Conservation (phyloP, 441 rosid species). For the Populus hybrid region DNA sequence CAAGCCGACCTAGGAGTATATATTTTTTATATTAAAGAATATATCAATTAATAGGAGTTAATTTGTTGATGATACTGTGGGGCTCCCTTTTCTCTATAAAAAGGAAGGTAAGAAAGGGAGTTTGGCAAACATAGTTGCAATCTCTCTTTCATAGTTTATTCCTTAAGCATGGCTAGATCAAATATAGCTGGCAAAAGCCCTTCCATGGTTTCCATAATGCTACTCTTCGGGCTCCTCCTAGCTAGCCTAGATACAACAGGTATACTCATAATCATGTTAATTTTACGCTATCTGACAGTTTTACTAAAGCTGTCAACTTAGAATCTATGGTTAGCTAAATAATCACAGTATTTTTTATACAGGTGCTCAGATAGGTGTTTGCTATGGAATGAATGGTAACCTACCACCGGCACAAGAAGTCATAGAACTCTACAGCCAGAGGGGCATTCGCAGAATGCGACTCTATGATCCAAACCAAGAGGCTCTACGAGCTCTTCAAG, state of each 20-base stretch:
- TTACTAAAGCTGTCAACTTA: too few relatives aligned
- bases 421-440: conserved; percentile 38
- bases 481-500: conserved; percentile 23
- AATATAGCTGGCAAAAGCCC: background rate
- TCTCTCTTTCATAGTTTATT: background rate
- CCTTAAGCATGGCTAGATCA: conserved; percentile 13
- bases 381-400: conserved; percentile 47
- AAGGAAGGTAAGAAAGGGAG: background rate
- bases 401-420: conserved; percentile 42
- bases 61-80: too few relatives aligned
- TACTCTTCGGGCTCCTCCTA: conserved; percentile 22
- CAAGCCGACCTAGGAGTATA: background rate
- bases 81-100: conserved; percentile 2
- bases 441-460: conserved; percentile 26
- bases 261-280: background rate
- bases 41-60: too few relatives aligned
- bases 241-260: conserved; percentile 22
- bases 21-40: too few relatives aligned
- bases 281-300: too few relatives aligned
- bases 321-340: too few relatives aligned
- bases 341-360: background rate
- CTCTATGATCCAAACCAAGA: conserved; percentile 19
- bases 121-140: background rate
- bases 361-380: conserved; percentile 64
- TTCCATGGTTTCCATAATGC: background rate